These are phyloP conservation scores for Rhizopogon vulgaris DNA, from an alignment of 768 basidiomycete genomes.

Conservation along the genomic window DNA sequence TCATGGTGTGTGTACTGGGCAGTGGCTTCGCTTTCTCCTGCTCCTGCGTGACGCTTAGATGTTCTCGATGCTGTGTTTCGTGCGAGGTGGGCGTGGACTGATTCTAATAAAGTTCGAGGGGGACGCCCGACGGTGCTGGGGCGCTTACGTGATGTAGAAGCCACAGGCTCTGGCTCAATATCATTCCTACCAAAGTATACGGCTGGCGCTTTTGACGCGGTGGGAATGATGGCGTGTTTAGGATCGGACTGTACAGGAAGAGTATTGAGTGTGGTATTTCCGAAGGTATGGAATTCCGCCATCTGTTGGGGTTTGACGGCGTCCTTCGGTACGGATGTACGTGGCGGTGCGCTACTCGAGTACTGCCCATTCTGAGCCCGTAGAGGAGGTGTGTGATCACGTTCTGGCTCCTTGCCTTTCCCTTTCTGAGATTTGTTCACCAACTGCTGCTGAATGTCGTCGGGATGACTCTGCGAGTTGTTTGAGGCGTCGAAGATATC, in stretches of 20 bases:
- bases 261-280: too few species aligned
- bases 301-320: neutral
- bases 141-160: constrained; percentile 18
- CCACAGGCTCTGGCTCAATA: constrained; percentile 9
- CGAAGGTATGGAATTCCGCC: neutral
- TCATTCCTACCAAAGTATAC: constrained; percentile 8
- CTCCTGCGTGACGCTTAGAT: neutral
- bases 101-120: constrained; percentile 38
- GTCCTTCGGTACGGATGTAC: too few species aligned
- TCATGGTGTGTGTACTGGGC: neutral
- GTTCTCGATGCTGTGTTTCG: constrained; percentile 3
- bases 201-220: neutral
- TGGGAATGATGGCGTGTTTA: neutral
- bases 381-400: neutral
- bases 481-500: neutral
- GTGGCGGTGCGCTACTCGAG: neutral
- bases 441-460: neutral
- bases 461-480: neutral
- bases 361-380: neutral
- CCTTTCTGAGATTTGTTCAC: neutral
- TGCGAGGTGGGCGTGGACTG: constrained; percentile 43
- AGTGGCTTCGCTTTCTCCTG: neutral
- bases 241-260: neutral
- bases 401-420: neutral
- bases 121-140: constrained; percentile 8